These are phyloP conservation scores for Hypocreales sp. DNA, from an alignment of 2,329 filamentous ascomycete genomes.

Conservation along the genomic window DNA sequence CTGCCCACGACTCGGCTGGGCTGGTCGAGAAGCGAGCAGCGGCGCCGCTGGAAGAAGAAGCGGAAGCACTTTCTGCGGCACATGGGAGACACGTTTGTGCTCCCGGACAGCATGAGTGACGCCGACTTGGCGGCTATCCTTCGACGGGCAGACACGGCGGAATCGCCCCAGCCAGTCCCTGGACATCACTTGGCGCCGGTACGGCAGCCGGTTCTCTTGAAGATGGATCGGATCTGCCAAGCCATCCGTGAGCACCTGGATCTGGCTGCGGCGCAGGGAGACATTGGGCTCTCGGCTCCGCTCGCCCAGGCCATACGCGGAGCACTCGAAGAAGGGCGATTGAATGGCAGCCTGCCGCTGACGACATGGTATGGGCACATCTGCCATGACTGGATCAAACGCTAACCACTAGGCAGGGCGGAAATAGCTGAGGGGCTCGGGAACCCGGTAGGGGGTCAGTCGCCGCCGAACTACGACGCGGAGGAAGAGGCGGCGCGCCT, in stretches of 20 bases:
- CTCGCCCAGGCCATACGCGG: conserved; percentile 12
- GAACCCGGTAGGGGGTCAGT: conserved; percentile 1
- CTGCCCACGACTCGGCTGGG: conserved; percentile 12
- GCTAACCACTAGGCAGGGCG: too few relatives aligned
- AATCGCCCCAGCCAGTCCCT: not conserved
- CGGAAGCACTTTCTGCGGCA: conserved; percentile 13
- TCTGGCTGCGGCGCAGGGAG: conserved; percentile 4
- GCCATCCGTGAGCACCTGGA: conserved; percentile 8
- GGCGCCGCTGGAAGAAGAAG: conserved; percentile 12
- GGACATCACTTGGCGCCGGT: not conserved
- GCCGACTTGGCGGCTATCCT: conserved; percentile 8
- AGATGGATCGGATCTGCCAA: conserved; percentile 9
- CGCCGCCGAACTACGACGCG: conserved; percentile 7
- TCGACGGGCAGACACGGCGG: not conserved
- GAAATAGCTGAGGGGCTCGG: conserved; percentile 3
- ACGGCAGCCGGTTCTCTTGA: conserved; percentile 8
- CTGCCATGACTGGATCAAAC: too few relatives aligned
- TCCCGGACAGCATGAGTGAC: conserved; percentile 19
- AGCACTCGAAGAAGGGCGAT: conserved; percentile 10
- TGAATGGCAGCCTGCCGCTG: conserved; percentile 12
- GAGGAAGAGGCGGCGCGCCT: conserved; percentile 14
- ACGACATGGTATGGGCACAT: conserved; percentile 21
- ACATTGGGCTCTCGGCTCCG: conserved; percentile 10
- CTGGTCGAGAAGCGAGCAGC: conserved; percentile 10
- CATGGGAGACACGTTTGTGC: conserved; percentile 16